Percentiles rank a stretch among this genome's conserved stretches.
These are phyloP conservation scores for Endogone sp. DNA, from an alignment of 192 early-diverging fungal genomes.

Conservation along the genomic window DNA sequence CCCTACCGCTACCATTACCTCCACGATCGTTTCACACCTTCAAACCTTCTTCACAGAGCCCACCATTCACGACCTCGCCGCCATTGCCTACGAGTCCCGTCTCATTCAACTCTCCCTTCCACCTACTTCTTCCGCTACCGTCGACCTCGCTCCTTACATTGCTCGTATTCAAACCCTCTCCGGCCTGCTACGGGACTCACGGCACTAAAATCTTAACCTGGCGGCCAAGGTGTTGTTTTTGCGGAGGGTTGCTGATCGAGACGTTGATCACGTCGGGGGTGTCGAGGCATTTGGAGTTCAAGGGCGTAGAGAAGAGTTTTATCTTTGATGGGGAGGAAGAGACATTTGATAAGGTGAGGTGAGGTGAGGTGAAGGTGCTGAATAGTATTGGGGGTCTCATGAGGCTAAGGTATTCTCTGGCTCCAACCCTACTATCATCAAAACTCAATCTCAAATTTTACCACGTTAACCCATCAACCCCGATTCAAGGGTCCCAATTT, in stretches of 20 bases:
- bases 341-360: constrained; percentile 42
- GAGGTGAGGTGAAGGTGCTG: not conserved
- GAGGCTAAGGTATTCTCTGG: no score
- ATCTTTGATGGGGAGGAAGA: constrained; percentile 37
- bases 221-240: constrained; percentile 65
- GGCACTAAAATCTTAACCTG: constrained; percentile 66
- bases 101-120: not conserved
- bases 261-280: constrained; percentile 72
- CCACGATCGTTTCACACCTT: no score
- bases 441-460: no score
- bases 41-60: constrained; percentile 25
- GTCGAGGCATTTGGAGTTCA: constrained; percentile 87
- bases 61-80: constrained; percentile 18
- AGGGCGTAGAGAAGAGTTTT: constrained; percentile 67
- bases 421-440: no score
- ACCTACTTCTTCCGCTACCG: constrained; percentile 11
- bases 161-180: constrained; percentile 26
- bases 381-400: not conserved
- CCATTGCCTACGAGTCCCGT: constrained; percentile 26
- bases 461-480: no score
- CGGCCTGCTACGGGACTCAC: constrained; percentile 39
- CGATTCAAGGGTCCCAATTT: constrained; percentile 74
- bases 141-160: constrained; percentile 7
- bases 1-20: not conserved
- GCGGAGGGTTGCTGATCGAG: constrained; percentile 69